These are phyloP conservation scores for Metarhizium anisopliae DNA, from an alignment of 2,329 filamentous ascomycete species.

Conservation along the genomic window DNA sequence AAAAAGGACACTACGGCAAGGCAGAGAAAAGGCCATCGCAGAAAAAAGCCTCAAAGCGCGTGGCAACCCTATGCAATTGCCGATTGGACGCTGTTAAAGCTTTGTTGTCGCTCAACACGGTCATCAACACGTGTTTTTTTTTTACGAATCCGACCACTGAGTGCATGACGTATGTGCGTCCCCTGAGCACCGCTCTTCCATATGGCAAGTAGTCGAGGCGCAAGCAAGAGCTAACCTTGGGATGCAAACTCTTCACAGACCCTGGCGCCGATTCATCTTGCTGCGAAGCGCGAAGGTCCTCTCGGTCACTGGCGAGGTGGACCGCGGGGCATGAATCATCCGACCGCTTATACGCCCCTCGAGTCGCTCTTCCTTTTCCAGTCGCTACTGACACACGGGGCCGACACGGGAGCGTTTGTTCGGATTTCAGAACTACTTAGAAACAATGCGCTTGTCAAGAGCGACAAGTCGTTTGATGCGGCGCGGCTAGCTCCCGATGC, in stretches of 20 bases:
- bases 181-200: not conserved
- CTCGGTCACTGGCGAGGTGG: conserved; percentile 48
- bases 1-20: conserved; percentile 13
- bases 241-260: conserved; percentile 16
- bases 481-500: conserved; percentile 67
- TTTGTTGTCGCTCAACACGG: conserved; percentile 19
- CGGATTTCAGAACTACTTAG: conserved; percentile 67
- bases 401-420: conserved; percentile 56
- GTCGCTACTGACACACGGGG: conserved; percentile 60
- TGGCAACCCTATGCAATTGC: conserved; percentile 19
- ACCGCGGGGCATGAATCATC: conserved; percentile 46
- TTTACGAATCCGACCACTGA: conserved; percentile 7
- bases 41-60: conserved; percentile 12
- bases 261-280: conserved; percentile 48
- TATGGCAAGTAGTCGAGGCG: not conserved
- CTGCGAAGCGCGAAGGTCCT: conserved; percentile 43
- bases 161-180: conserved; percentile 16
- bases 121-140: conserved; percentile 21
- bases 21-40: conserved; percentile 13
- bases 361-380: conserved; percentile 83
- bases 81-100: conserved; percentile 15
- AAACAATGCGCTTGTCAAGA: conserved; percentile 63
- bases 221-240: not conserved
- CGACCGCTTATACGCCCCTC: conserved; percentile 67
- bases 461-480: conserved; percentile 63